Evolutionary conservation across 306 rosid genomes (phyloP), one percentile per base, ranked within the genome.

Genomic region (Quercus alba): DNA sequence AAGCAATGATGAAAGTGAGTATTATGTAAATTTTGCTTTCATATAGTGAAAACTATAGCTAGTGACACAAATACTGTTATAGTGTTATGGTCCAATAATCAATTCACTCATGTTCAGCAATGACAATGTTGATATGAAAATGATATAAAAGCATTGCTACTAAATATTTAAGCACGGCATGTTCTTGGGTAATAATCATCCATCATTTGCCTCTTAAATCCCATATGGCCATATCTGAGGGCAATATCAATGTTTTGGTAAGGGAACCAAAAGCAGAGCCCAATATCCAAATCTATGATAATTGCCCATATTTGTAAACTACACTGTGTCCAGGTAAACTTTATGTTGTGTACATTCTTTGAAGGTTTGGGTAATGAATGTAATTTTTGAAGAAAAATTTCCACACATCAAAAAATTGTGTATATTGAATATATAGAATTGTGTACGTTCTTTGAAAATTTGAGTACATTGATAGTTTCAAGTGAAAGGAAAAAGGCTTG

Each of bases 1-100:
- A 81, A 78, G 44, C 49, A 81, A 73, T 1, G 20, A 51, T 58
- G 20, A 66, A 31, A 25, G 51, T 80, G 52, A 81, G 56, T 56
- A 19, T 7, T 44, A 73, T 31, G 63, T 4, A 20, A 66, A 76
- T 41, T 72, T 72, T 72, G 64, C 73, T 80, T 69, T 81, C 77
- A 59, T 63, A 56, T 30, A 74, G 23, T 62, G 56, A 78, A 38
- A 70, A 74, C 31, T 28, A n/a, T 77, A 41, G 61, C 61, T 38
- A 66, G 26, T 46, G 33, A 71, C 75, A 71, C 5, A 8, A 67
- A 15, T 35, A 13, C 4, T 14, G 9, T 28, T 33, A 9, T 7
- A 38, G 46, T 38, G 46, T 13, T 33, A 28, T 6, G 41, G 70
- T 64, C 44, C 70, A 64, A 64, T 28, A n/a, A 30, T 64, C 21